Base-by-base conservation (phyloP, 176 grass and related monocot species). In the Bonia amplexicaulis region DNA sequence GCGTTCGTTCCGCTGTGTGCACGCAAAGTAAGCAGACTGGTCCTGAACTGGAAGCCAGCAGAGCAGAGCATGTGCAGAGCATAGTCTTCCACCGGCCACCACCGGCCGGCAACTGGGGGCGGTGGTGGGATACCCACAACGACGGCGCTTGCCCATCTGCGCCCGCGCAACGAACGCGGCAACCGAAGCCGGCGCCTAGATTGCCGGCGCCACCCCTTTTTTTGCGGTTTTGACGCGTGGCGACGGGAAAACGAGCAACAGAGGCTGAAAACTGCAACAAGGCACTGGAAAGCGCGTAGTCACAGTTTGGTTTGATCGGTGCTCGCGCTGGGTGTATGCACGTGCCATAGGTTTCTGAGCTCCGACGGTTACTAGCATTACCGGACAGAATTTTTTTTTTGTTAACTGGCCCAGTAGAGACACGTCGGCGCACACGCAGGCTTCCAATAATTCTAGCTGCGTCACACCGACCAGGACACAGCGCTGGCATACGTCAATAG, bases 341-440 rank as follows among this genome's bases (percentile, higher is more conserved):
- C 79, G 79, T 77, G 86, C 8, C 49, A 29, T 2, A 3, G 0
- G 3, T 7, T 11, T 0, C 35, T 42, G 25, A 5, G 35, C 77
- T 45, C 31, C 0, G 58, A 51, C 15, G 15, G 44, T 47, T 7
- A 3, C 37, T 27, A 6, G 6, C 41, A 17, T 5, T 5, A 12
- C 13, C 51, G 5, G 15, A 35, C 52, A 37, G 6, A 31, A 10
- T 29, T 29, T 29, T 29, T 29, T 17, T 6, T 37, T 16, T 46
- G 55, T 22, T 0, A 12, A 16, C 31, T 8, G 9, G n/a, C 20
- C 22, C 29, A 45, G 19, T 0, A 1, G 12, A 66, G 12, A 66
- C 78, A 81, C 47, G 78, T 80, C 78, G 19, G 48, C 16, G 19
- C 1, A 54, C 62, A 85, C 83, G 73, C 23, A 29, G 15, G 37